Evolutionary conservation across 1,284 basidiomycete genomes (phyloP), one percentile per base, ranked within the genome.

Genomic region (Singerocomus rubriflavus): DNA sequence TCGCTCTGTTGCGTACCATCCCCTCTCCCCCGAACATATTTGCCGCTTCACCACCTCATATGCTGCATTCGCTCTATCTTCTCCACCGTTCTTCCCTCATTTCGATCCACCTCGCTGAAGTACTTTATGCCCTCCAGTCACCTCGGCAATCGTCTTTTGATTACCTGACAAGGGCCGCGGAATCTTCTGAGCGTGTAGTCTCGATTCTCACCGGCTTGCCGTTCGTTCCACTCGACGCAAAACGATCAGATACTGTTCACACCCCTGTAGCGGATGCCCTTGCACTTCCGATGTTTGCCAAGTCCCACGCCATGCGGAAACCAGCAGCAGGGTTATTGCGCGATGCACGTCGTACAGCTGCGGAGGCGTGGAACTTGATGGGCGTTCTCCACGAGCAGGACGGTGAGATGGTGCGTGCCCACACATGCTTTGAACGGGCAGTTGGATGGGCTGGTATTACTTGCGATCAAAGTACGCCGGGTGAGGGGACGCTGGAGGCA

Each of bases 31-130:
- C 71, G 11, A 71, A 75, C 5, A 60, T 73, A 12, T 59, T 72
- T 8, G 58, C 72, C 5, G 64, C 74, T 12, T 74, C 82, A 26
- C 71, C 79, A n/a, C 76, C 84, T 11, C 77, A 85, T 54, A 71
- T 75, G 10, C 71, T 90, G 33, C 88, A 93, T 62, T 68, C 73
- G 1, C 68, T 88, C 8, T 91, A 82, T 67, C 67, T 91, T 34
- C 75, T 85, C 33, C 87, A 91, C 51, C 85, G 88, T 25, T 78
- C 82, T 5, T 81, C 91, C 5, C 70, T 93, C 4, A 69, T 93
- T 40, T 81, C 80, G 4, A 76, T 90, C 16, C 89, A 93, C 62
- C 78, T 82, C 13, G 88, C 88, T 0, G 87, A 91, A 62, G 87
- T 93, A 8, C 68, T 80, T 6, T 79, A 87, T 60, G 87, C 84